These are phyloP conservation scores for Urochloa ruziziensis DNA, from an alignment of 176 grass and related monocot species.

Conservation along the genomic window DNA sequence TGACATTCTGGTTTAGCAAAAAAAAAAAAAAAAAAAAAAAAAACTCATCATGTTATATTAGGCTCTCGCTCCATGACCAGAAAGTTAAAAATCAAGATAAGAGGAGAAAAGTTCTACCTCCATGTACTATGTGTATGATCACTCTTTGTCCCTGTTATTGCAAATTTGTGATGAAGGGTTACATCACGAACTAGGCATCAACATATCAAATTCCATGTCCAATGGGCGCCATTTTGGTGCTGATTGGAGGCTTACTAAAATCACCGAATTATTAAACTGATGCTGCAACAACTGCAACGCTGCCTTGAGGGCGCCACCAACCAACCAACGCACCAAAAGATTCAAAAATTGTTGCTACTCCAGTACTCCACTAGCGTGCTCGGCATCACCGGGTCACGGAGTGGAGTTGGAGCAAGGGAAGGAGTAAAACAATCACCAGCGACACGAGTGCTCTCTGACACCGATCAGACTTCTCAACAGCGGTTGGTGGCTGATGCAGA, in stretches of 20 bases:
- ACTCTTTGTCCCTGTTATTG: not conserved
- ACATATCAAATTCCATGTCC: not conserved
- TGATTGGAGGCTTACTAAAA: not conserved
- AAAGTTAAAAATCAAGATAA: too few relatives aligned
- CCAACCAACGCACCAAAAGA: constrained; percentile 17
- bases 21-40: too few relatives aligned
- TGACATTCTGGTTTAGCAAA: too few relatives aligned
- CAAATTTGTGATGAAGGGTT: not conserved
- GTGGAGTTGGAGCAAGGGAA: not conserved
- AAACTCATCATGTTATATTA: too few relatives aligned
- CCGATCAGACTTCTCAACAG: constrained; percentile 15
- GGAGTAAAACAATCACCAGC: constrained; percentile 9
- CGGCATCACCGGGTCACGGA: not conserved
- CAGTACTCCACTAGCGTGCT: not conserved
- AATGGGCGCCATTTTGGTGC: not conserved
- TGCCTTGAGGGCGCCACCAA: not conserved
- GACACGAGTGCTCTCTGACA: constrained; percentile 24
- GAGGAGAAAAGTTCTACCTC: too few relatives aligned
- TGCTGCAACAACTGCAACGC: not conserved
- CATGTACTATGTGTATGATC: not conserved
- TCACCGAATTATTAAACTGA: not conserved
- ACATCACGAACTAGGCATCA: not conserved
- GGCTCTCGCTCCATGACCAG: too few relatives aligned
- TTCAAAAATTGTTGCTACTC: not conserved
- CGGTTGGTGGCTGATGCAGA: constrained; percentile 53